These are phyloP conservation scores for Trichosporon coremiiforme DNA, from an alignment of 1,284 basidiomycete genomes.

Conservation along the genomic window DNA sequence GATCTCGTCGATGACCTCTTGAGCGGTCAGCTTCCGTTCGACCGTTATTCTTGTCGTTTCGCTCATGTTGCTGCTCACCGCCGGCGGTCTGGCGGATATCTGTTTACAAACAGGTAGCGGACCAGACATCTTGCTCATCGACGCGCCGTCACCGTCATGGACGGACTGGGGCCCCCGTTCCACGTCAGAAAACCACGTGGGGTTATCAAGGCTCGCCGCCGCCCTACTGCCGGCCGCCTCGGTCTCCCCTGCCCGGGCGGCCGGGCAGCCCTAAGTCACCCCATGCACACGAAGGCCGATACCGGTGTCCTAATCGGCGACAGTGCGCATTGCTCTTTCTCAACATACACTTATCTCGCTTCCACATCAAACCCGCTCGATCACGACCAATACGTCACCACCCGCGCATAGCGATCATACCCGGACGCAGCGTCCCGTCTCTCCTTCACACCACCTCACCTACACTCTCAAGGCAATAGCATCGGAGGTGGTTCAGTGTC, in stretches of 20 bases:
- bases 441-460: neutral
- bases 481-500: neutral
- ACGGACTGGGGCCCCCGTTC: neutral
- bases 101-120: neutral
- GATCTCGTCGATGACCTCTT: conserved; percentile 19
- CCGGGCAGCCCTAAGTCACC: neutral
- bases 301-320: neutral
- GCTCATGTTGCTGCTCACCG: neutral
- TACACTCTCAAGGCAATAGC: neutral
- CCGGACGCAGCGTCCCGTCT: conserved; percentile 6
- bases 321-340: conserved; percentile 3
- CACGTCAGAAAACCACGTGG: conserved; percentile 5
- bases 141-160: neutral
- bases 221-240: neutral
- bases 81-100: neutral
- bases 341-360: neutral
- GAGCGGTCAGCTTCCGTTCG: neutral
- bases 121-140: neutral
- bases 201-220: neutral
- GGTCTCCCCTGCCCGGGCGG: neutral
- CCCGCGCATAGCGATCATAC: conserved; percentile 11
- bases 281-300: conserved; percentile 16
- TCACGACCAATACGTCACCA: neutral
- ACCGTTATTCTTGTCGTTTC: conserved; percentile 2
- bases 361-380: neutral